A percentile compares a stretch with the other conserved stretches of the same genome.
Conservation (phyloP, 2,329 filamentous ascomycete genomes). For the Didymella pinodella region DNA sequence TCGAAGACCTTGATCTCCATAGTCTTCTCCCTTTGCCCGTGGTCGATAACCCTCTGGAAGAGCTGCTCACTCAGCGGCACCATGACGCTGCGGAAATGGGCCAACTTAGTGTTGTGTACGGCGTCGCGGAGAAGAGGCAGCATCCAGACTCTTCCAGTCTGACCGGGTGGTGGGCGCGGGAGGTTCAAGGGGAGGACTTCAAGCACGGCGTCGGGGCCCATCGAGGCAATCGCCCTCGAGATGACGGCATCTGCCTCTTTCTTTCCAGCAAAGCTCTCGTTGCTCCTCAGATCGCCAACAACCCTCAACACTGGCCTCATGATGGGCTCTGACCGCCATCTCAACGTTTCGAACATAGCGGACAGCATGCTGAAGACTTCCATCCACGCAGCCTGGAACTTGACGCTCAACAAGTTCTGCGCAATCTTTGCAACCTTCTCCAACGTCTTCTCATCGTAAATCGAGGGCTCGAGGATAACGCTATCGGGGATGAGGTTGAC, state of each 20-base stretch:
- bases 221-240: slow-evolving; percentile 83
- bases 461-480: slow-evolving; percentile 85
- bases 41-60: slow-evolving; percentile 87
- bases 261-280: slow-evolving; percentile 89
- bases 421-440: slow-evolving; percentile 80
- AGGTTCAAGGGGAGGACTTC: slow-evolving; percentile 87
- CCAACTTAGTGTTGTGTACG: slow-evolving; percentile 85
- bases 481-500: slow-evolving; percentile 86
- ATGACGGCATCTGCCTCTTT: slow-evolving; percentile 93
- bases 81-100: slow-evolving; percentile 85
- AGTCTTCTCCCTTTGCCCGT: slow-evolving; percentile 83
- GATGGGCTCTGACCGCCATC: slow-evolving; percentile 84
- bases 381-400: slow-evolving; percentile 93
- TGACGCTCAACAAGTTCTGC: slow-evolving; percentile 80
- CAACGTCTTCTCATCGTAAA: slow-evolving; percentile 89
- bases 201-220: slow-evolving; percentile 87
- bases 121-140: slow-evolving; percentile 89
- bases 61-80: slow-evolving; percentile 88
- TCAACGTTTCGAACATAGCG: slow-evolving; percentile 84
- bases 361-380: slow-evolving; percentile 91
- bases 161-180: slow-evolving; percentile 74
- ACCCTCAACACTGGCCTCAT: slow-evolving; percentile 77
- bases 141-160: slow-evolving; percentile 92
- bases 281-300: slow-evolving; percentile 86
- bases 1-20: slow-evolving; percentile 99